Evolutionary conservation across 2,329 filamentous ascomycete species (phyloP), one percentile per base, ranked within the genome.

Genomic region (Diaporthe sp.): DNA sequence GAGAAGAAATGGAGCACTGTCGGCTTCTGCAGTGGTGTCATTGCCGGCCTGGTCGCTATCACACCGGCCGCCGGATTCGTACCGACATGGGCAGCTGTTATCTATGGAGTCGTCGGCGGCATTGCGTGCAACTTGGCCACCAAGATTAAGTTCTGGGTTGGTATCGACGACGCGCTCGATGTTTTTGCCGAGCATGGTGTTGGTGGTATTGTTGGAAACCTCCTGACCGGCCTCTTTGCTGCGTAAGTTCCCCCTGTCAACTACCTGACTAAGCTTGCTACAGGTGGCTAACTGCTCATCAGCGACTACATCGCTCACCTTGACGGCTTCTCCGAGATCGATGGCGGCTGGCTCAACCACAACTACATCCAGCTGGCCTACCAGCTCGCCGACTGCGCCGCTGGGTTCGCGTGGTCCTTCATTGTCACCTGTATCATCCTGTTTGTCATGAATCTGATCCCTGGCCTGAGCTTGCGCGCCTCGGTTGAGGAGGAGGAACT

Each of bases 1-100:
- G 95, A 97, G 86, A 91, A 89, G 81, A 98, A 97, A 85, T 98
- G 95, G 94, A 96, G 94, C 77, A 95, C 96, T 85, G 94, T 98
- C 79, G 95, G 95, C 59, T 96, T 96, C 93, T 97, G 95, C 88
- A 97, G 94, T 51, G 96, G 96, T 76, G 92, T 92, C 78, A 96
- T 98, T 81, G 93, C 94, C 37, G 94, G 94, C 70, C 91, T 98
- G 30, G 95, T 98, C 47, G 94, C 94, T 77, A 97, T 97, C 71
- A 97, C 95, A 12, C 94, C 94, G 8, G 93, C 93, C 4, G 93
- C 95, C 19, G 94, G 95, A 80, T 96, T 92, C 85, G 92, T 97
- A 0, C 94, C 94, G 6, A 88, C 89, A 42, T 91, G 90, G 86
- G 87, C 86, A 1, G 85, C 90, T 10, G 85, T 92, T 73, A 85